Conservation (phyloP, 2,329 filamentous ascomycete species). For the Penicillium griseofulvum region DNA sequence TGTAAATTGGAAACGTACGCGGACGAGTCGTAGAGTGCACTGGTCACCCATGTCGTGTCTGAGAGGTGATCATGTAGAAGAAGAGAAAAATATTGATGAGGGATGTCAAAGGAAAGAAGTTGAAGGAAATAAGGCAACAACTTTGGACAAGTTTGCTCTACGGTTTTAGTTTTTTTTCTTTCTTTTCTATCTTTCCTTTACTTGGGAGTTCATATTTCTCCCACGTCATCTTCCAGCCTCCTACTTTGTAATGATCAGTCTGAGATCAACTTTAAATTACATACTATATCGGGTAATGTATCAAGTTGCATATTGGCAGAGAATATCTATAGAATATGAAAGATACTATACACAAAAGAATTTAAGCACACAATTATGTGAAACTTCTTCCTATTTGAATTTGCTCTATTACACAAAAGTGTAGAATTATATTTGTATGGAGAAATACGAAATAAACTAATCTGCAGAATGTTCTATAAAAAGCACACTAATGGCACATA, state of each 20-base stretch:
- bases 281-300: too few relatives aligned
- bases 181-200: too few relatives aligned
- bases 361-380: too few relatives aligned
- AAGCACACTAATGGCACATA: conserved; percentile 5
- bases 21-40: conserved; percentile 16
- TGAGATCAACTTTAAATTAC: neutral
- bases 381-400: neutral
- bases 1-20: conserved; percentile 4
- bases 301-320: too few relatives aligned
- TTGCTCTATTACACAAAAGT: neutral
- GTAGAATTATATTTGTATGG: neutral
- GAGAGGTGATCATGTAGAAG: neutral
- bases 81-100: too few relatives aligned
- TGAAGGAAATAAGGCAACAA: too few relatives aligned
- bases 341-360: too few relatives aligned
- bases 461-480: conserved; percentile 7
- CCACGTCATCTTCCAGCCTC: neutral
- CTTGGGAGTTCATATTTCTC: too few relatives aligned
- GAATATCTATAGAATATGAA: too few relatives aligned
- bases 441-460: neutral
- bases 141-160: too few relatives aligned
- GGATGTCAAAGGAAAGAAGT: too few relatives aligned
- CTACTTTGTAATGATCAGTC: neutral
- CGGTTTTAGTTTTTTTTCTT: too few relatives aligned
- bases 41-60: conserved; percentile 13